phyloP scores from a whole-genome alignment of 305 asterid species.

The Solanum hybrid region DNA sequence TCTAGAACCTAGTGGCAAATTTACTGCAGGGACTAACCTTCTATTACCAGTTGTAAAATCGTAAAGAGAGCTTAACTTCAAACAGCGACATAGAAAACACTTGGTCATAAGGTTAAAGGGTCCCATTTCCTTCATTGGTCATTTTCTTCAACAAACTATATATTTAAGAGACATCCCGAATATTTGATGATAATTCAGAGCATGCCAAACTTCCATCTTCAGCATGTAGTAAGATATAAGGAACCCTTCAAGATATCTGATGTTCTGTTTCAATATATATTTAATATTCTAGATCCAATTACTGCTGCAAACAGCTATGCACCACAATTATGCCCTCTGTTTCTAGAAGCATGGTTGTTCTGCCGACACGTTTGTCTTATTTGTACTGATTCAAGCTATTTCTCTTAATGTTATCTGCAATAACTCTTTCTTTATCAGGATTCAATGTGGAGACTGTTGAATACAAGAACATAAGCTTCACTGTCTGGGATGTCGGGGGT shows the following conservation, averaged over 20 bases:
- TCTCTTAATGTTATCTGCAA: neutral
- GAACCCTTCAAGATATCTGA: neutral
- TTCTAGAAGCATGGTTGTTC: neutral
- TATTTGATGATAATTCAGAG: neutral
- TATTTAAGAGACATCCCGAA: neutral
- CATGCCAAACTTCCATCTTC: neutral
- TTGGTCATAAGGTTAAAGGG: neutral
- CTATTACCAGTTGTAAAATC: neutral
- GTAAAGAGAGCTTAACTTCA: neutral
- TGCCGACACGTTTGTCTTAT: neutral
- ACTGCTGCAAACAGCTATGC: neutral
- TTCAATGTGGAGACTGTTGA: constrained; percentile 54
- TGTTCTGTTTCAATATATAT: neutral
- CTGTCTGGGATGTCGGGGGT: constrained; percentile 87
- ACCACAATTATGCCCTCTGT: neutral
- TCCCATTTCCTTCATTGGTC: neutral
- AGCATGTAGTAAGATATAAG: neutral
- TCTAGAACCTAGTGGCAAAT: neutral
- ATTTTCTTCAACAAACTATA: neutral
- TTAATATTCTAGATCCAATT: neutral
- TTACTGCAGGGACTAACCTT: neutral
- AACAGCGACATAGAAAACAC: neutral
- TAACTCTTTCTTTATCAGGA: constrained; percentile 24
- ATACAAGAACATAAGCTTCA: constrained; percentile 88
- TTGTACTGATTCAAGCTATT: neutral